Evolutionary conservation across 805 yeast genomes (phyloP).

Genomic region (Priceomyces haplophilus): DNA sequence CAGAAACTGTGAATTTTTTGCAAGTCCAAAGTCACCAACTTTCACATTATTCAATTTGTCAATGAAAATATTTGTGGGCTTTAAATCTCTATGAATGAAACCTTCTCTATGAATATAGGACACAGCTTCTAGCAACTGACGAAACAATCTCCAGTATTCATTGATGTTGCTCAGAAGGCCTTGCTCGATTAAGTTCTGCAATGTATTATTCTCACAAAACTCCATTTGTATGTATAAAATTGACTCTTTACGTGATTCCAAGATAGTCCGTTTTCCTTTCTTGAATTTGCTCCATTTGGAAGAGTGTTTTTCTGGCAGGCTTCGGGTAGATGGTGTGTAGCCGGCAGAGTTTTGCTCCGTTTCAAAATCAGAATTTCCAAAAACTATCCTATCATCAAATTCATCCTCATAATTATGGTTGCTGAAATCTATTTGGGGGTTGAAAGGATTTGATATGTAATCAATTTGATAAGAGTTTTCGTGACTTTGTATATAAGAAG

Average conservation of each 20-base stretch:
- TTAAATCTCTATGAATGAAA: conserved; percentile 90
- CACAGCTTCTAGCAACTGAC: conserved; percentile 87
- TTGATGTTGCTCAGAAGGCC: conserved; percentile 67
- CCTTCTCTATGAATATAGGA: conserved; percentile 91
- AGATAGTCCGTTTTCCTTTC: conserved; percentile 4
- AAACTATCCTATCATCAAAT: conserved; percentile 28
- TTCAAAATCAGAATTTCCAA: conserved; percentile 21
- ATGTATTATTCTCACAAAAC: conserved; percentile 92
- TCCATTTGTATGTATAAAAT: conserved; percentile 97
- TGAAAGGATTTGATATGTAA: conserved; percentile 63
- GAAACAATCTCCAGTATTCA: conserved; percentile 85
- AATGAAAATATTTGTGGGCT: conserved; percentile 93
- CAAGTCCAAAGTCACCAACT: conserved; percentile 96
- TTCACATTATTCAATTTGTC: conserved; percentile 86
- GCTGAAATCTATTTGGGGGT: conserved; percentile 56
- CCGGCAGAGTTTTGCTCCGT: conserved; percentile 6
- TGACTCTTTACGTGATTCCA: conserved; percentile 39
- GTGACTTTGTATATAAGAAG: conserved; percentile 18
- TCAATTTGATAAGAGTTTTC: conserved; percentile 48
- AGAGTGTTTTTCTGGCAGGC: neutral
- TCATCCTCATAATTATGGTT: conserved; percentile 30
- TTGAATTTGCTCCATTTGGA: neutral
- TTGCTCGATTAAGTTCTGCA: conserved; percentile 72
- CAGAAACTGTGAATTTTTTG: conserved; percentile 72
- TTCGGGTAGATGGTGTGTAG: neutral